These are phyloP conservation scores for Exophiala sp. DNA, from an alignment of 2,329 filamentous ascomycete genomes.

Conservation along the genomic window DNA sequence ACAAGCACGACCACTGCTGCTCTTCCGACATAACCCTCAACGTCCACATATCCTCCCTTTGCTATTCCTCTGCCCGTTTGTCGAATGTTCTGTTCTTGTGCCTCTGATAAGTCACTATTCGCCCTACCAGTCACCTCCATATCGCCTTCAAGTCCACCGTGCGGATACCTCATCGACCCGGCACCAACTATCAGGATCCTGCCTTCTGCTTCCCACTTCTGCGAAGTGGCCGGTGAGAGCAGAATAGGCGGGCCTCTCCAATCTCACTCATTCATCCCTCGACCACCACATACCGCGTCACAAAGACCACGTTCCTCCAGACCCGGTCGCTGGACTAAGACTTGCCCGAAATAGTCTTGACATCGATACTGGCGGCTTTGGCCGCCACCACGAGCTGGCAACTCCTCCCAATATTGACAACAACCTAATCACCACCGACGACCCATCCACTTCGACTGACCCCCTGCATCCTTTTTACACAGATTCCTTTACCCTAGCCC, in stretches of 20 bases:
- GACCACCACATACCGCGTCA: background rate
- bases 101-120: background rate
- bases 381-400: slow-evolving; percentile 67
- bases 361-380: slow-evolving; percentile 37
- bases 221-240: background rate
- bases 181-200: background rate
- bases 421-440: slow-evolving; percentile 65
- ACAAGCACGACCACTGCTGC: background rate
- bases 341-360: slow-evolving; percentile 6
- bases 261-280: background rate
- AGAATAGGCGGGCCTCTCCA: background rate
- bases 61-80: background rate
- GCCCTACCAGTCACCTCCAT: too few species aligned
- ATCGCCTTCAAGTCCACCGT: too few species aligned
- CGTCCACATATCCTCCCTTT: background rate
- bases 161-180: too few species aligned
- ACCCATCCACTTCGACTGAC: slow-evolving; percentile 58
- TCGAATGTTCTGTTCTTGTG: background rate
- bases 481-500: slow-evolving; percentile 42
- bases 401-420: slow-evolving; percentile 59
- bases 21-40: background rate
- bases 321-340: background rate
- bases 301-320: too few species aligned
- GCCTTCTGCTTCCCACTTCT: background rate
- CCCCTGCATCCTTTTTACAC: slow-evolving; percentile 49